Base-by-base conservation (phyloP, 345 rosid species). In the Garcia nutans region DNA sequence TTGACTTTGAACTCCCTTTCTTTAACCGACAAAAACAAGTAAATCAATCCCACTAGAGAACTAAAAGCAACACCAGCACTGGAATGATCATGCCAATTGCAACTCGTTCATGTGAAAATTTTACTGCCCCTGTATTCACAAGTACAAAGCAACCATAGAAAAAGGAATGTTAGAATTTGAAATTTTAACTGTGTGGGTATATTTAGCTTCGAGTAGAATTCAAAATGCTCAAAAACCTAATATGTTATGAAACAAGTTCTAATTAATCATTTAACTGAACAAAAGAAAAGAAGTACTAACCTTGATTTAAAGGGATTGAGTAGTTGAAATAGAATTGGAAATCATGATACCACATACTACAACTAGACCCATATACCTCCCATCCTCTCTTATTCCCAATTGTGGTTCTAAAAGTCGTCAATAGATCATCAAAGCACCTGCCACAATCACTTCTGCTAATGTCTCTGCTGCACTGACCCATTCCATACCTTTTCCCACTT, bases 351-450 rank as follows among this genome's bases (percentile, higher is more conserved):
- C 83, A 78, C 84, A 85, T 67, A 77, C 86, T 82, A 72, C 90
- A 87, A 70, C 86, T 82, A 50, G 84, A 69, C 28, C 90, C 88
- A 64, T 85, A 76, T 75, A 82, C 79, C 74, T 76, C 90, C 90
- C 90, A 85, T 3, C 60, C 82, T 78, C 84, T 85, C 70, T 82
- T 80, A 19, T 78, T 84, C 37, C 84, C 86, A 78, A 83, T 37
- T 6, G 65, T 77, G 13, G 77, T 80, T 75, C 83, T 72, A 57
- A 65, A 83, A 20, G 80, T 78, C 69, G 1, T 42, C 76, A 87
- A 44, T 49, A 65, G 77, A 45, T 28, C 26, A 57, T 73, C 49
- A 81, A 87, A 74, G 71, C 90, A 87, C 22, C 54, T 76, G 23
- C 81, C 37, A 41, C 87, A 87, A 13, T 83, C 83, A 12, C 50